phyloP scores from a whole-genome alignment of 2,329 filamentous ascomycete species.

The Sarocladium oryzae region DNA sequence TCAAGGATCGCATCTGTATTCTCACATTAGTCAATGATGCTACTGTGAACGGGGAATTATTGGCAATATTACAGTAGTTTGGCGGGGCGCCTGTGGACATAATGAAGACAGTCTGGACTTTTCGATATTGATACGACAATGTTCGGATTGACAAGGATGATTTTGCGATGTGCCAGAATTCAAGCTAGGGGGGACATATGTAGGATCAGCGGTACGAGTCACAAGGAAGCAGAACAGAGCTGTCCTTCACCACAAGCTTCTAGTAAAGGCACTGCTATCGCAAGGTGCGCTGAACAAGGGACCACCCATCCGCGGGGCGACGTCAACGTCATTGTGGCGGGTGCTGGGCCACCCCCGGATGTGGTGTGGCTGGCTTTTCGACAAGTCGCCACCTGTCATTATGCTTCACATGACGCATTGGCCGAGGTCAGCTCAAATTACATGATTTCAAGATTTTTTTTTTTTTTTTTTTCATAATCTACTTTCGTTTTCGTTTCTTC shows the following conservation, averaged over 20 bases:
- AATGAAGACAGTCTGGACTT: slow-evolving; percentile 11
- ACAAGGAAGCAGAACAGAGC: not conserved
- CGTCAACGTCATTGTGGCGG: slow-evolving; percentile 39
- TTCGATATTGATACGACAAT: not conserved
- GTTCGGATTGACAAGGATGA: no score
- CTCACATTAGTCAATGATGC: slow-evolving; percentile 13
- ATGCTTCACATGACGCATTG: slow-evolving; percentile 7
- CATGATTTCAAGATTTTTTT: not conserved
- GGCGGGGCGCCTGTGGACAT: slow-evolving; percentile 39
- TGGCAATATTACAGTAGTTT: slow-evolving; percentile 51
- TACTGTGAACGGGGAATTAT: slow-evolving; percentile 10
- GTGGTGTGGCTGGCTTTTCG: slow-evolving; percentile 19
- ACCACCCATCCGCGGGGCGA: slow-evolving; percentile 12
- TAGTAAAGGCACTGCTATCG: not conserved
- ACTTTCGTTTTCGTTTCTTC: not conserved
- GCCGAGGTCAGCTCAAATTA: not conserved
- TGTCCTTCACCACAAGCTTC: not conserved
- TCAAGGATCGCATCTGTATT: slow-evolving; percentile 65
- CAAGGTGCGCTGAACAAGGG: slow-evolving; percentile 10
- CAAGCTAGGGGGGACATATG: no score
- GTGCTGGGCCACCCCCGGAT: slow-evolving; percentile 11
- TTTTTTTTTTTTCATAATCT: not conserved
- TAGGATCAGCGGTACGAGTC: not conserved
- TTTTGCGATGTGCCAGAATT: no score
- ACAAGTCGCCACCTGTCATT: slow-evolving; percentile 1